Base-by-base conservation (phyloP, 441 rosid genomes). In the Aquilaria agallochum region DNA sequence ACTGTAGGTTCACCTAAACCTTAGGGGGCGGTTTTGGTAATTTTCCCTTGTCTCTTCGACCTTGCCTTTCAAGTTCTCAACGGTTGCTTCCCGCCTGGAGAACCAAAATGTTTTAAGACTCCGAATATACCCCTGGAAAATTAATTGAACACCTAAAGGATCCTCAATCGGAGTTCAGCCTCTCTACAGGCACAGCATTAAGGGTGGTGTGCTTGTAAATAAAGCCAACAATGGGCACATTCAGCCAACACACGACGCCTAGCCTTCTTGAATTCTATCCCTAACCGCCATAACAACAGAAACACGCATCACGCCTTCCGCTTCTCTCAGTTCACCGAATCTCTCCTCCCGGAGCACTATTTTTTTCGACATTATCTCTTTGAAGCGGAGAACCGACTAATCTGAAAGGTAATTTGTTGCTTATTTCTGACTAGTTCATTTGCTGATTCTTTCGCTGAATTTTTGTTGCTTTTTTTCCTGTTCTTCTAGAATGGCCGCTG, bases 231-330 rank as follows among this genome's bases (percentile, higher is more conserved):
- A 11, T 11, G n/a, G 11, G n/a, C 51, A 12, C 11, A 48, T 10
- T 11, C 27, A 6, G 51, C 5, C 4, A 6, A 11, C n/a, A 10
- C 51, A 10, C n/a, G n/a, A 48, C 4, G 51, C 51, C n/a, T 14
- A 48, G 49, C 59, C 63, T 72, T 36, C 53, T 73, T 60, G 63
- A 73, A 64, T 64, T 64, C 55, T 32, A 49, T 27, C 46, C 57
- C 56, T 10, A 63, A 67, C 72, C 63, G 69, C 72, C 68, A 72
- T 59, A 72, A 64, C 67, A 31, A 20, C 27, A 20, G 27, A 20
- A 20, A 20, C 51, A 14, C 58, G 51, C 58, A 10, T 34, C 27
- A 20, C 32, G 50, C 55, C 51, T 58, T 55, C 55, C 14, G 11
- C 20, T 59, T 42, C 68, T 49, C 65, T 32, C 10, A 20, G 27